Conservation (phyloP, 2,329 filamentous ascomycete species). For the Colletotrichum somersetense region DNA sequence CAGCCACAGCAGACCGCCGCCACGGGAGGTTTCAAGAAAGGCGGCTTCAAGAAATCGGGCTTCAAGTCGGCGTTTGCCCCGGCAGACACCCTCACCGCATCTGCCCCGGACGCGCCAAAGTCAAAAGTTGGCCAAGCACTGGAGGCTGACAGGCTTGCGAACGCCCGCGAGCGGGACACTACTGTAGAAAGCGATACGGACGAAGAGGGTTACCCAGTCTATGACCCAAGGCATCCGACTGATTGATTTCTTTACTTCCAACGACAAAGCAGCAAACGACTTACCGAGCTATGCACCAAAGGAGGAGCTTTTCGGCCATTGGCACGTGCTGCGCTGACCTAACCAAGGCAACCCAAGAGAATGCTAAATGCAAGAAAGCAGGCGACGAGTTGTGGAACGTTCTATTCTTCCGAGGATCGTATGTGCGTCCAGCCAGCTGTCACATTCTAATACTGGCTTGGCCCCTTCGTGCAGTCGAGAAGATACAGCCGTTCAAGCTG, state of each 20-base stretch:
- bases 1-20: conserved; percentile 46
- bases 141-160: conserved; percentile 44
- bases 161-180: conserved; percentile 8
- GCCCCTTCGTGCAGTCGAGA: neutral
- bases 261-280: neutral
- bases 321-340: neutral
- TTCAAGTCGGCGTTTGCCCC: conserved; percentile 82
- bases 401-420: neutral
- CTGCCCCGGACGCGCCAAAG: conserved; percentile 43
- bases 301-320: neutral
- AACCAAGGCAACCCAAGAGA: neutral
- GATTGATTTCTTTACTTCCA: conserved; percentile 58
- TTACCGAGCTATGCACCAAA: neutral
- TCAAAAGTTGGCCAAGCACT: conserved; percentile 21
- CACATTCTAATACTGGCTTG: no score
- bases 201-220: conserved; percentile 78
- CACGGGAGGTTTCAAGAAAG: conserved; percentile 70
- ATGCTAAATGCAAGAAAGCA: neutral
- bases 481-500: neutral
- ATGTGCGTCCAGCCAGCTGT: neutral
- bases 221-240: conserved; percentile 71
- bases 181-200: conserved; percentile 73
- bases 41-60: conserved; percentile 84
- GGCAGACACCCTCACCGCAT: conserved; percentile 54
- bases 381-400: no score